Base-by-base conservation (phyloP, 2,329 filamentous ascomycete species). In the Fusarium equiseti region DNA sequence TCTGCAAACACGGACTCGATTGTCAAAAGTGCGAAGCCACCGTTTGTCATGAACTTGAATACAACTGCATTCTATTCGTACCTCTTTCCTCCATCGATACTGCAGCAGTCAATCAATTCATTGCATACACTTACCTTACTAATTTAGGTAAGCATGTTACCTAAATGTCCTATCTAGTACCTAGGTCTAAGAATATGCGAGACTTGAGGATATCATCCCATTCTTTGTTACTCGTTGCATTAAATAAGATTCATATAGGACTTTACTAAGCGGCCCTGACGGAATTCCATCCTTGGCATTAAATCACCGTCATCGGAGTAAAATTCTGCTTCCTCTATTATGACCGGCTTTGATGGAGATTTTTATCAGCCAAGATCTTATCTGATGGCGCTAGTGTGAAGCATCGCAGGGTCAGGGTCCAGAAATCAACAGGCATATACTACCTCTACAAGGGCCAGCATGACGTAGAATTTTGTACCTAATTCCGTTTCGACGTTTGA, bases 281-380 rank as follows among this genome's bases (percentile, higher is more conserved):
- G 31, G 35, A n/a, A 20, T 58, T 7, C 35, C 31, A 31, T 46
- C 51, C 51, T 64, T 58, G 44, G 44, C 51, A 58, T 18, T 18
- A 27, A 58, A 20, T 20, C 20, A 20, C 20, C 20, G 20, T 20
- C 20, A 35, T 58, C 44, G 22, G 44, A 64, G 38, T 16, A 10
- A 18, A 50, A 20, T 20, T 62, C 31, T 54, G n/a, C 18, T 38
- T 22, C 29, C 8, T 27, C n/a, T 15, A 18, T 13, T 7, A 9
- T 11, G 16, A 4, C 18, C 15, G 20, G 24, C 26, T 27, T 13
- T 1, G 18, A 22, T 15, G 29, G n/a, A 24, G 31, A 59, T 43
- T 24, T 50, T 59, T 52, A 43, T 24, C 48, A 51, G 45, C 59
- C 61, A 64, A 42, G 46, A 65, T 65, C 45, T 65, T 65, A 52